phyloP scores from a whole-genome alignment of 768 basidiomycete species.

The Botryobasidium botryosum region DNA sequence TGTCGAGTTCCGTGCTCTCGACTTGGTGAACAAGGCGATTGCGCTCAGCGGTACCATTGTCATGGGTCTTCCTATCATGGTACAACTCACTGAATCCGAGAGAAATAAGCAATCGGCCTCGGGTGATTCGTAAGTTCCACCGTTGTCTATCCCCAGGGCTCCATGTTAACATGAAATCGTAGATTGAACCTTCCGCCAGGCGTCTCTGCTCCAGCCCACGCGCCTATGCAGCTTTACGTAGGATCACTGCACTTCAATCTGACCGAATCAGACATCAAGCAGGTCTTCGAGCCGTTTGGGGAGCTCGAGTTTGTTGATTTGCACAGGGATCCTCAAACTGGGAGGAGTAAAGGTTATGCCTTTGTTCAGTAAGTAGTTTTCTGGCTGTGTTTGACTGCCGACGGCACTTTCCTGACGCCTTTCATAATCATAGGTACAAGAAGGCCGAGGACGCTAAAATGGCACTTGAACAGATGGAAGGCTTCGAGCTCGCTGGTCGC shows the following conservation, averaged over 20 bases:
- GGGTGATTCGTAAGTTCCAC: constrained; percentile 55
- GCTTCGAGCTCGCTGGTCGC: constrained; percentile 91
- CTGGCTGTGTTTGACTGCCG: background rate
- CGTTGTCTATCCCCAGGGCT: constrained; percentile 2
- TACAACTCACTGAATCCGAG: constrained; percentile 94
- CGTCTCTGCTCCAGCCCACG: constrained; percentile 56
- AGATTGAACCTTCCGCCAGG: constrained; percentile 75
- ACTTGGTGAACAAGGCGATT: constrained; percentile 81
- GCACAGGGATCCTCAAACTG: constrained; percentile 86
- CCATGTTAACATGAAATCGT: constrained; percentile 22
- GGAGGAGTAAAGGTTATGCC: constrained; percentile 92
- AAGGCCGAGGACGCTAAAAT: constrained; percentile 86
- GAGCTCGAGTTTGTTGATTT: constrained; percentile 97
- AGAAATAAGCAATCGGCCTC: constrained; percentile 61
- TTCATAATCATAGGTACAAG: constrained; percentile 60
- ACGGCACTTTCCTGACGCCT: constrained; percentile 2
- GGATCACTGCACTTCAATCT: constrained; percentile 95
- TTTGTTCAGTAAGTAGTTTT: constrained; percentile 69
- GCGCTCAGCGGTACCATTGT: constrained; percentile 85
- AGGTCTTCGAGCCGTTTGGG: constrained; percentile 98
- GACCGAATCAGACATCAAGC: constrained; percentile 90
- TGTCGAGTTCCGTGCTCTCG: constrained; percentile 86
- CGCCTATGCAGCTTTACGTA: constrained; percentile 89
- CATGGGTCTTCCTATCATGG: constrained; percentile 94
- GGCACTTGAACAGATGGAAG: constrained; percentile 98